Evolutionary conservation across 495 filamentous ascomycete species (phyloP).

Genomic region (Xylaria scruposa): DNA sequence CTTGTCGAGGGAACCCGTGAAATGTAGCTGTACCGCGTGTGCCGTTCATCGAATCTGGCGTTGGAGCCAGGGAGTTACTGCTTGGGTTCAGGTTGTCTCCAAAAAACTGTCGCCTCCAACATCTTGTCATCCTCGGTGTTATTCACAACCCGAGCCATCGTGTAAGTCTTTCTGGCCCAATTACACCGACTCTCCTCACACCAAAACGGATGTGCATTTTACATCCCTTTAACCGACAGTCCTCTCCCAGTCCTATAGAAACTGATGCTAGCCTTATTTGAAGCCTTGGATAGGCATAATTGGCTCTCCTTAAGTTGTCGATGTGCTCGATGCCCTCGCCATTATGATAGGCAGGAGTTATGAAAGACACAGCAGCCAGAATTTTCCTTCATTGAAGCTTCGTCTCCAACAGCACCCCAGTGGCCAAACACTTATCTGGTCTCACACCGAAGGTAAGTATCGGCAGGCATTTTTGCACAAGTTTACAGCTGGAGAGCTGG

Average conservation of each 20-base stretch:
- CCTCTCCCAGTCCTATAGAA: conserved; percentile 10
- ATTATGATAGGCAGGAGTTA: not conserved
- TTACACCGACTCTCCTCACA: conserved; percentile 16
- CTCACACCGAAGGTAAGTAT: conserved; percentile 17
- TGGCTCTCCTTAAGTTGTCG: conserved; percentile 1
- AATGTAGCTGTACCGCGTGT: not conserved
- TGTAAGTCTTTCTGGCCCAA: conserved; percentile 22
- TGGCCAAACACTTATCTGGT: conserved; percentile 2
- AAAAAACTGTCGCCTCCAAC: conserved; percentile 12
- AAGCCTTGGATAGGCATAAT: conserved; percentile 8
- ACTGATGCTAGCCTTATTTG: conserved; percentile 20
- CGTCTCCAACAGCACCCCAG: not conserved
- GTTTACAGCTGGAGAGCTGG: conserved; percentile 9
- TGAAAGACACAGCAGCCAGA: not conserved
- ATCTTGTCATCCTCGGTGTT: conserved; percentile 6
- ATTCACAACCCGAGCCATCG: not conserved
- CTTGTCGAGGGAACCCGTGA: not conserved
- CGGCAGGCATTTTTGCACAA: conserved; percentile 6
- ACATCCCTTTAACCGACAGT: not conserved
- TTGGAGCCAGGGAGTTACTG: not conserved
- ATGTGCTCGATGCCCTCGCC: conserved; percentile 9
- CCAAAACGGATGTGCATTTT: not conserved
- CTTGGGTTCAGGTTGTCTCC: conserved; percentile 1
- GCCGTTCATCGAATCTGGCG: not conserved
- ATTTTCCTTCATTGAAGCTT: not conserved